Evolutionary conservation across 805 yeast species (phyloP).

Genomic region (Candida insectalens): DNA sequence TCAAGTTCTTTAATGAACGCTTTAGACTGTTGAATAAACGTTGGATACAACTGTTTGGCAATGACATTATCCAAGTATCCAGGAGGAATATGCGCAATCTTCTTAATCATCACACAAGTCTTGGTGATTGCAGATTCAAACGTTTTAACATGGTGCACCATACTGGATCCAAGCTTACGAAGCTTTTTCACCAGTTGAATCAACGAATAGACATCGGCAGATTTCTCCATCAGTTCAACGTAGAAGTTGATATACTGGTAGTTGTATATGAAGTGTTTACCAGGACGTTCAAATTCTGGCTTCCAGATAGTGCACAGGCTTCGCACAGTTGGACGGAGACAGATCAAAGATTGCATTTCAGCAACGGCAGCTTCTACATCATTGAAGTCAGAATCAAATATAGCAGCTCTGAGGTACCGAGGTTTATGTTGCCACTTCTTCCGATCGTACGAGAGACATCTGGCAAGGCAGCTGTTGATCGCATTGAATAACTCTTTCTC

Average conservation of each 20-base stretch:
- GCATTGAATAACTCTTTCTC: constrained; percentile 26
- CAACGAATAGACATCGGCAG: constrained; percentile 50
- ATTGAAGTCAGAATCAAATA: constrained; percentile 43
- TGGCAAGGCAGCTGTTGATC: constrained; percentile 37
- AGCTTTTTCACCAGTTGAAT: constrained; percentile 58
- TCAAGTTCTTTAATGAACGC: constrained; percentile 18
- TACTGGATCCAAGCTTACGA: constrained; percentile 69
- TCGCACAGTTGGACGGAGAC: constrained; percentile 58
- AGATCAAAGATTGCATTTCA: constrained; percentile 55
- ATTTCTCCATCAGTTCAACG: constrained; percentile 41
- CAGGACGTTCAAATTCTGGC: constrained; percentile 85
- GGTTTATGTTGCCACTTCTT: constrained; percentile 92
- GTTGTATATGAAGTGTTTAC: constrained; percentile 80
- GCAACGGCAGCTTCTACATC: constrained; percentile 46
- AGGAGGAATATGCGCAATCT: constrained; percentile 30
- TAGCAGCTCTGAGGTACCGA: constrained; percentile 56
- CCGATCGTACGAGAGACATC: constrained; percentile 51
- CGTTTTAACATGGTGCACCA: constrained; percentile 51
- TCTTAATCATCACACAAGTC: constrained; percentile 42
- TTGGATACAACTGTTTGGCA: constrained; percentile 31
- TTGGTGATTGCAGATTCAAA: constrained; percentile 57
- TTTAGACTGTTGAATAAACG: constrained; percentile 32
- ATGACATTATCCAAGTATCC: constrained; percentile 44
- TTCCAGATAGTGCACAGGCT: constrained; percentile 84
- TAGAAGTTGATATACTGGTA: constrained; percentile 58